Evolutionary conservation across 1,139 yeast species (phyloP), one percentile per base, ranked within the genome.

Genomic region (Debaryomyces robertsiae): DNA sequence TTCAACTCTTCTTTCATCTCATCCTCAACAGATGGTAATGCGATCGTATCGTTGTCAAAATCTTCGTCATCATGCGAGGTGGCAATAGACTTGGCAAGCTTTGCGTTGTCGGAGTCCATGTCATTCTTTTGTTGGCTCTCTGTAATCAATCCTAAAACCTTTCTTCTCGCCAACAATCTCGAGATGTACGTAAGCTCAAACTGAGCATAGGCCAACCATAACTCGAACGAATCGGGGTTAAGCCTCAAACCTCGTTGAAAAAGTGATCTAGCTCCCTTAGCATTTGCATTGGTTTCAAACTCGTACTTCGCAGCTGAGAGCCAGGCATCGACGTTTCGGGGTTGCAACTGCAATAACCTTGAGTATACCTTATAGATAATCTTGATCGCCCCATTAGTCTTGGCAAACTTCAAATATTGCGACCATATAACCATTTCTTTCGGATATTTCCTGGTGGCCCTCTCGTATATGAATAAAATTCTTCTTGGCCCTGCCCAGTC

Each of bases 231-330:
- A 38, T 88, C 93, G 4, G 85, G 77, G 57, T 93, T 91, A 58
- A 94, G 84, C 58, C 96, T 76, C 35, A 94, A 70, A 27, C 85
- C 95, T 50, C 88, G 78, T 61, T 91, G 97, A 65, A 91, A 82
- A 34, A 93, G 74, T 9, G 80, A 78, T 63, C 99, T 77, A 13
- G 98, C 94, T 32, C 95, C 94, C 57, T 85, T 81, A 40, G 95
- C 90, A 54, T 90, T 87, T 38, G 93, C 87, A 62, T 93, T 90
- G 31, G 77, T 77, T 54, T 93, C 96, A 54, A 88, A 83, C 65
- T 94, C 98, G 62, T 89, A 90, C 58, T 88, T 88, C 36, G 98
- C 97, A 17, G 97, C 97, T 55, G 90, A 79, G 39, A 93, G 79
- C 98, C 98, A 94, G 10, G 94, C 87, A 53, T 84, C 84, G 2